Evolutionary conservation across 1,139 yeast genomes (phyloP).

Genomic region (Suhomyces yuchorum): DNA sequence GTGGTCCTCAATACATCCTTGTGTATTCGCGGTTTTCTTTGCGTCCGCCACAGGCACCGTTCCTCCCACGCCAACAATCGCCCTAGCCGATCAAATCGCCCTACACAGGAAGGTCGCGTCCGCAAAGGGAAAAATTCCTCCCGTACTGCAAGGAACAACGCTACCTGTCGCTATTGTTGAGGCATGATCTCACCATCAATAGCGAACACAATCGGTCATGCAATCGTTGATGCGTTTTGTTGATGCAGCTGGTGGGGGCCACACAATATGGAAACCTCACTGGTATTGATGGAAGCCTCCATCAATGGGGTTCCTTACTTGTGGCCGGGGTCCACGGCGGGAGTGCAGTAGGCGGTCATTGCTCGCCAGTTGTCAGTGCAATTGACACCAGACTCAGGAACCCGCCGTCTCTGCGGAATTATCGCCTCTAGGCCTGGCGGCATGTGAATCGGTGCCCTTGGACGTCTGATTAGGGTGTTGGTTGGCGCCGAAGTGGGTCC

Average conservation of each 20-base stretch:
- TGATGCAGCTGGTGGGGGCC: background rate
- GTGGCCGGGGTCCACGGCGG: background rate
- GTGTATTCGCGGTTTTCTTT: background rate
- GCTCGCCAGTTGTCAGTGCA: background rate
- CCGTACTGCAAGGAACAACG: conserved; percentile 5
- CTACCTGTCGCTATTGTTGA: background rate
- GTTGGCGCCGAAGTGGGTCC: too few species aligned
- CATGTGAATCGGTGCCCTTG: too few species aligned
- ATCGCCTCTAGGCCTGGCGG: background rate
- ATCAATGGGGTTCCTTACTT: background rate
- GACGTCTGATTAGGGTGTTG: too few species aligned
- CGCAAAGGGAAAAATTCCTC: conserved; percentile 8
- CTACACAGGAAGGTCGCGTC: conserved; percentile 8
- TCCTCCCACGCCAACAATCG: background rate
- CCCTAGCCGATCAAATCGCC: conserved; percentile 1
- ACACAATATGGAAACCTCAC: background rate
- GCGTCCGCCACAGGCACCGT: background rate
- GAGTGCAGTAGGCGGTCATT: background rate
- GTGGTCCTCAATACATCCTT: background rate
- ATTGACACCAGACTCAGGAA: background rate
- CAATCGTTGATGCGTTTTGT: background rate
- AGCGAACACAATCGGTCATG: background rate
- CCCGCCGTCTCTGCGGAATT: background rate
- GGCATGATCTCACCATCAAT: background rate
- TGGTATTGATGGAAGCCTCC: background rate